These are phyloP conservation scores for Ceratobasidium sp. DNA, from an alignment of 1,284 basidiomycete genomes.

Conservation along the genomic window DNA sequence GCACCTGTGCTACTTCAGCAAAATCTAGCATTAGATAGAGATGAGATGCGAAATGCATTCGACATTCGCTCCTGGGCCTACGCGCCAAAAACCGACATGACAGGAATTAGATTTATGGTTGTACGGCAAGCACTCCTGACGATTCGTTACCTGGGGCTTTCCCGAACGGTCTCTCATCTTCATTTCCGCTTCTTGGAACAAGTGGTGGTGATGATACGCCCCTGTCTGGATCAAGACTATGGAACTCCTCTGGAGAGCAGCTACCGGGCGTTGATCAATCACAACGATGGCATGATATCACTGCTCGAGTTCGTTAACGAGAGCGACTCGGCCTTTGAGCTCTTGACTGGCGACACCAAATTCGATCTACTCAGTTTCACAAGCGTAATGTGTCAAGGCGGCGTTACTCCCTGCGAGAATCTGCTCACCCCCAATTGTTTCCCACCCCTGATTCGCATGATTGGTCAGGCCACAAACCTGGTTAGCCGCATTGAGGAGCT, in stretches of 20 bases:
- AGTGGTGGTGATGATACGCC: background rate
- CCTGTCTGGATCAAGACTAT: background rate
- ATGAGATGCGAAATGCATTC: background rate
- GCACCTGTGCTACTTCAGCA: background rate
- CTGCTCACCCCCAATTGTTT: background rate
- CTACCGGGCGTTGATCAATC: background rate
- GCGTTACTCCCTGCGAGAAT: background rate
- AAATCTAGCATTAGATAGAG: background rate
- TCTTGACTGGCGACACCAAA: background rate
- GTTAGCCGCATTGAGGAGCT: background rate
- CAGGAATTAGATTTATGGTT: background rate
- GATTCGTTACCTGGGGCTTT: background rate
- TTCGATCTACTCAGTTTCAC: background rate
- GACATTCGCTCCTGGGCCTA: background rate
- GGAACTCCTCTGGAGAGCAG: background rate
- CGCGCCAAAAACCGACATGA: background rate
- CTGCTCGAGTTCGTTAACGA: background rate
- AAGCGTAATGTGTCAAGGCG: background rate
- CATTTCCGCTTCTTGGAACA: background rate
- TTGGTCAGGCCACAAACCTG: background rate
- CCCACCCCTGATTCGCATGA: constrained; percentile 11
- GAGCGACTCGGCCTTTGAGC: background rate
- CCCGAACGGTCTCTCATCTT: background rate
- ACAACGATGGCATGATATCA: background rate
- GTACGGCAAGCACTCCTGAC: background rate